These are phyloP conservation scores for Hanseniaspora meyeri DNA, from an alignment of 805 yeast genomes.

Conservation along the genomic window DNA sequence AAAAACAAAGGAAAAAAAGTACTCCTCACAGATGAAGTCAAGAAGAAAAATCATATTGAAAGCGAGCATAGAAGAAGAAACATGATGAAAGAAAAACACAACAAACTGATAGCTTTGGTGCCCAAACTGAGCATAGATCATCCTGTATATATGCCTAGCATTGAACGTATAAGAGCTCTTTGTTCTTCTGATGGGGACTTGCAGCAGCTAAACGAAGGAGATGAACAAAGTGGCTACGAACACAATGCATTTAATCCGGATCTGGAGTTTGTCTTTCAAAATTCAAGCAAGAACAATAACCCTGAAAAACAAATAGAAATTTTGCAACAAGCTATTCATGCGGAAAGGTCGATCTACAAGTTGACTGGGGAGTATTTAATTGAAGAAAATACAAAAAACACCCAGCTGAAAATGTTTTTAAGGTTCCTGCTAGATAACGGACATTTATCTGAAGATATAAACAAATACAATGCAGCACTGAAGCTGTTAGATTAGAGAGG, in stretches of 20 bases:
- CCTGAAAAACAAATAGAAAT: conserved; percentile 7
- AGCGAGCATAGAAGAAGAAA: conserved; percentile 13
- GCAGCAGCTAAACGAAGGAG: background rate
- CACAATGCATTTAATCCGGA: background rate
- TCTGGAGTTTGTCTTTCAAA: conserved; percentile 2
- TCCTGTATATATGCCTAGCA: conserved; percentile 1
- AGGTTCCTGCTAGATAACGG: background rate
- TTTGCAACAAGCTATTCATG: background rate
- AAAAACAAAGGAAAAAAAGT: background rate
- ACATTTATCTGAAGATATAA: background rate
- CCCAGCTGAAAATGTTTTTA: conserved; percentile 15
- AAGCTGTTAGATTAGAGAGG: background rate
- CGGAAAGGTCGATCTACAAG: background rate
- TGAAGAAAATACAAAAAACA: background rate
- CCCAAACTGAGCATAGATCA: conserved; percentile 2
- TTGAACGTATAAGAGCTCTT: background rate
- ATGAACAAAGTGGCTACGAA: background rate
- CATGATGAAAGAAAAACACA: conserved; percentile 6
- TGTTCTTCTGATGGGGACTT: background rate
- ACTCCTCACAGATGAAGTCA: conserved; percentile 6
- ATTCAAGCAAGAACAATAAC: background rate
- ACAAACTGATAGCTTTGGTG: background rate
- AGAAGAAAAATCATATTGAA: conserved; percentile 13
- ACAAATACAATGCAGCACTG: background rate
- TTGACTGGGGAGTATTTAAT: background rate